Percentiles rank a stretch among this genome's conserved stretches.
Conservation (phyloP, 108 stramenopile genomes). For the Chaetoceros tenuissimus region DNA sequence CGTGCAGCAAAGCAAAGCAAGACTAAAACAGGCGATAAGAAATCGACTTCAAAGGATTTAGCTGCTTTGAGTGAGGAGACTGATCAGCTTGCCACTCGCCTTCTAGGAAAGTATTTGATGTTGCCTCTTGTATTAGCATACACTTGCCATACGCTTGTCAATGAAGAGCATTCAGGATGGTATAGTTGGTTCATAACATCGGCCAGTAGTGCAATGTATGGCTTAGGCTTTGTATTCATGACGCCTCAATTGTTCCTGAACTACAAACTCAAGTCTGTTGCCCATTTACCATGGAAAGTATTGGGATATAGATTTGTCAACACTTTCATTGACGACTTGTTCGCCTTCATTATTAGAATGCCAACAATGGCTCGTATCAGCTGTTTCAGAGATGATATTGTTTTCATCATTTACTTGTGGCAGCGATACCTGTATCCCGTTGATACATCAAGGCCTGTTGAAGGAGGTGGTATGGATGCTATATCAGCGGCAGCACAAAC, state of each 20-base stretch:
- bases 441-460: conserved; percentile 60
- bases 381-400: conserved; percentile 94
- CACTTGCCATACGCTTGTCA: conserved; percentile 58
- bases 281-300: conserved; percentile 85
- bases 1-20: conserved; percentile 16
- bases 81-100: conserved; percentile 72
- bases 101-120: conserved; percentile 53
- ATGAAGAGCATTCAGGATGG: conserved; percentile 75
- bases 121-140: conserved; percentile 72
- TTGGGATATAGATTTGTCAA: conserved; percentile 87
- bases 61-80: conserved; percentile 66
- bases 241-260: conserved; percentile 88
- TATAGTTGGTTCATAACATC: conserved; percentile 87
- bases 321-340: conserved; percentile 94
- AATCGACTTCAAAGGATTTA: conserved; percentile 24
- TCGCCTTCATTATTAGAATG: conserved; percentile 95
- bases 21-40: conserved; percentile 5
- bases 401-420: conserved; percentile 93
- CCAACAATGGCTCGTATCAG: conserved; percentile 92
- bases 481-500: not conserved
- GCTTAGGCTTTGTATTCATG: conserved; percentile 83
- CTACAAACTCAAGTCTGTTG: conserved; percentile 82
- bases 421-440: conserved; percentile 93
- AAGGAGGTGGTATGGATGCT: conserved; percentile 32
- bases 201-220: conserved; percentile 77